These are phyloP conservation scores for Aspergillus sclerotialis DNA, from an alignment of 2,329 filamentous ascomycete genomes.

Conservation along the genomic window DNA sequence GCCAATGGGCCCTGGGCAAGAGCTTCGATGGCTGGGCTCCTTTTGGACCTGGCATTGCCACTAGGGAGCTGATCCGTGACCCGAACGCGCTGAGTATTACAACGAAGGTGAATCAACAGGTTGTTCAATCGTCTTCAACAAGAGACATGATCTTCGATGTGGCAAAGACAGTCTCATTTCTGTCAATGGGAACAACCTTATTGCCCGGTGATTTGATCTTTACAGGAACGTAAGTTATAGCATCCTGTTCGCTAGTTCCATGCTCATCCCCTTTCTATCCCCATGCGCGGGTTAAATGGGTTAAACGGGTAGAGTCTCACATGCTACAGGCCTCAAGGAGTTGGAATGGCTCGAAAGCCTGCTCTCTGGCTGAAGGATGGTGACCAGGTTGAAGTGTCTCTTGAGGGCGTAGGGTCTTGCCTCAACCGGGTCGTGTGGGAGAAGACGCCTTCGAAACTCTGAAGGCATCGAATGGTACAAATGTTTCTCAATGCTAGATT, in stretches of 20 bases:
- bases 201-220: slow-evolving; percentile 37
- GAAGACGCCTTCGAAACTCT: slow-evolving; percentile 33
- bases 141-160: slow-evolving; percentile 46
- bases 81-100: slow-evolving; percentile 35
- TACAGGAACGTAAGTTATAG: slow-evolving; percentile 41
- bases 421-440: slow-evolving; percentile 37
- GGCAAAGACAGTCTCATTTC: slow-evolving; percentile 39
- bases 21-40: slow-evolving; percentile 71
- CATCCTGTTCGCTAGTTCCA: no score
- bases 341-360: slow-evolving; percentile 63
- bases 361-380: slow-evolving; percentile 63
- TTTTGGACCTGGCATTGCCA: slow-evolving; percentile 65
- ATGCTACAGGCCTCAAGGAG: slow-evolving; percentile 54
- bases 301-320: not conserved
- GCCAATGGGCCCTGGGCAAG: slow-evolving; percentile 67
- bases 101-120: slow-evolving; percentile 44
- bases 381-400: slow-evolving; percentile 61
- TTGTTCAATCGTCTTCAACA: slow-evolving; percentile 43
- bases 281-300: no score
- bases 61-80: slow-evolving; percentile 39
- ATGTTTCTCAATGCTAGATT: no score
- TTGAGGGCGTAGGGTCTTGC: slow-evolving; percentile 59
- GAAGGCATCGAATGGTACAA: slow-evolving; percentile 1
- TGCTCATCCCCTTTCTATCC: no score
- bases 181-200: slow-evolving; percentile 38